A percentile compares a stretch with the other conserved stretches of the same genome.
These are phyloP conservation scores for Candida taoyuanica DNA, from an alignment of 805 yeast species.

Conservation along the genomic window DNA sequence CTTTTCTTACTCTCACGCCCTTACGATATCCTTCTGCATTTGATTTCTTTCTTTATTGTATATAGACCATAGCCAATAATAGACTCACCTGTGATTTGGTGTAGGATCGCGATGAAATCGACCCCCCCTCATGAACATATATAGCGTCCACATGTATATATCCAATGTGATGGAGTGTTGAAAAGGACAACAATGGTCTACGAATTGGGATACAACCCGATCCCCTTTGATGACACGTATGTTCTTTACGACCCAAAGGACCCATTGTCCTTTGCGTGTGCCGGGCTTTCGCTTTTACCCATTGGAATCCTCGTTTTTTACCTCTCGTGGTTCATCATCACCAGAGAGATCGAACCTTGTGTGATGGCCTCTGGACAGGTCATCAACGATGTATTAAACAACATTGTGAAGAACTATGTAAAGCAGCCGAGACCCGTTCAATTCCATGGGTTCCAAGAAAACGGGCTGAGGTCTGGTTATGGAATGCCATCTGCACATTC, in stretches of 20 bases:
- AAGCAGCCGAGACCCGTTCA: slow-evolving; percentile 71
- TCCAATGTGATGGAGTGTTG: no score
- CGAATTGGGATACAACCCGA: slow-evolving; percentile 21
- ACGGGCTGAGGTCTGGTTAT: slow-evolving; percentile 52
- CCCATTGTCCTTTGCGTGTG: slow-evolving; percentile 52
- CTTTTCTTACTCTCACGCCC: not conserved
- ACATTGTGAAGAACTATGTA: slow-evolving; percentile 55
- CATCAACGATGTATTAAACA: slow-evolving; percentile 67
- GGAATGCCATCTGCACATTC: slow-evolving; percentile 99
- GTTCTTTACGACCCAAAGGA: slow-evolving; percentile 73
- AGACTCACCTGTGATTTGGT: not conserved
- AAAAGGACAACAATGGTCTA: not conserved
- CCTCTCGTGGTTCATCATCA: slow-evolving; percentile 74
- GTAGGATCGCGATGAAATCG: not conserved
- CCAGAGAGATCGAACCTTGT: slow-evolving; percentile 84
- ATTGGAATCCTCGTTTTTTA: slow-evolving; percentile 73
- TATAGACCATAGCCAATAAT: no score
- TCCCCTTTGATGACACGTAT: slow-evolving; percentile 83
- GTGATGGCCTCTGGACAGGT: slow-evolving; percentile 84
- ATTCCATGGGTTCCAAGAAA: slow-evolving; percentile 33
- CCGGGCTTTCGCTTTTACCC: slow-evolving; percentile 76
- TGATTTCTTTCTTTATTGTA: not conserved
- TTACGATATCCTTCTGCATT: no score
- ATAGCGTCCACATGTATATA: no score
- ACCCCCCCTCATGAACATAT: no score